Evolutionary conservation across 2,329 filamentous ascomycete genomes (phyloP), one percentile per base, ranked within the genome.

Genomic region (Tolypocladium pustulatum): DNA sequence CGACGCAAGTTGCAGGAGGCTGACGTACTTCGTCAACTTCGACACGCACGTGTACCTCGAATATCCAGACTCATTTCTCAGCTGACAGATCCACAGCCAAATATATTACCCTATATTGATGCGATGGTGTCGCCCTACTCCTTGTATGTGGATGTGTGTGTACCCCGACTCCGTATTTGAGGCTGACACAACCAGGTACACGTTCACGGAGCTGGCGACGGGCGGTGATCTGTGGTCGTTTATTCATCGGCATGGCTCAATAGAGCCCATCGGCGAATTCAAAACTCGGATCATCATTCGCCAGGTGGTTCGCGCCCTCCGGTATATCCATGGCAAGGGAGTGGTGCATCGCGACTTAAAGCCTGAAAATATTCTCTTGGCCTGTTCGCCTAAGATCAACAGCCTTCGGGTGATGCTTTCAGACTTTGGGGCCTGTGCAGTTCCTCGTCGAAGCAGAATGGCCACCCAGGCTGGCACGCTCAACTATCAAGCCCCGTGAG

Each of bases 151-250:
- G 13, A 41, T 34, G 37, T 38, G 6, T 7, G 20, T 4, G 3
- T 22, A 52, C 15, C 15, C 7, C 13, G 0, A 3, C 5, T 3
- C 4, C 2, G n/a, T 1, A 25, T 37, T 17, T 5, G 20, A n/a
- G 15, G 15, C 56, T 65, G 15, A 64, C 52, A 22, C 4, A 51
- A 10, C 5, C 8, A 82, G 79, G 38, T 83, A 81, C 60, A 78
- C 79, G 0, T 83, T 86, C 59, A 81, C 77, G 1, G 81, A 85
- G 56, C 72, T 86, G 40, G 82, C 82, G 0, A 74, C 77, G 5
- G 77, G 83, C 0, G 81, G 81, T 0, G 81, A 83, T 61, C 67
- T 83, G 3, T 78, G 77, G 67, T 82, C 80, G 0, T 76, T 81
- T 22, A 65, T 79, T 12, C 62, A 71, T 52, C 71, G 72, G 27